Base-by-base conservation (phyloP, 768 basidiomycete genomes). In the Tephrocybe rancida region DNA sequence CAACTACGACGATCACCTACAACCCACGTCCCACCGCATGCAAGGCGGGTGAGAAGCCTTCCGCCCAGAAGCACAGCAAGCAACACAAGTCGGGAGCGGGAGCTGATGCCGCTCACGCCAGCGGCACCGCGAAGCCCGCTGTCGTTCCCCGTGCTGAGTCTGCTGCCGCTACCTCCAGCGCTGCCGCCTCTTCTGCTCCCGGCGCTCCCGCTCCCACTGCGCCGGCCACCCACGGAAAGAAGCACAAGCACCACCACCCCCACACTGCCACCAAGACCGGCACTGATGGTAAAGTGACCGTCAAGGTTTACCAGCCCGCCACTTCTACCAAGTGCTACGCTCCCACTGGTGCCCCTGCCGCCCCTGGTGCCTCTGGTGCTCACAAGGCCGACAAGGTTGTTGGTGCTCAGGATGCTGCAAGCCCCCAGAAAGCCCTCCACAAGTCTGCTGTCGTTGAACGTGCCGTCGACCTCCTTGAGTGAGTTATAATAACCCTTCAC, bases 131-230 rank as follows among this genome's bases (percentile, higher is more conserved):
- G 4, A 10, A 26, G 34, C 3, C 38, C 44, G 48, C 37, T 16
- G 35, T 50, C 37, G 34, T 39, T n/a, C 34, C 48, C n/a, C 48
- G 49, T 44, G 13, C 50, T 21, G 58, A 51, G 16, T 54, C 56
- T 7, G 54, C 56, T 50, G 44, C 64, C 22, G 48, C 53, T 7
- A 48, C 50, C 19, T 32, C 16, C 41, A 52, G 32, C 37, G 42
- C 42, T 43, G 37, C 38, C 35, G 41, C 47, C 34, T 44, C 52
- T 3, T 39, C 26, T 22, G 45, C 44, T 14, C 22, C 29, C 13
- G 19, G 48, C 29, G 45, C 57, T 24, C 14, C 52, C 47, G 55
- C 64, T 21, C 32, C 57, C 32, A 61, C 61, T 16, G 35, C 10
- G 13, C 49, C 44, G 27, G 54, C 60, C 4, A 57, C 61, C 3